phyloP scores from a whole-genome alignment of 2,329 filamentous ascomycete genomes.

The Lasiodiplodia gonubiensis region DNA sequence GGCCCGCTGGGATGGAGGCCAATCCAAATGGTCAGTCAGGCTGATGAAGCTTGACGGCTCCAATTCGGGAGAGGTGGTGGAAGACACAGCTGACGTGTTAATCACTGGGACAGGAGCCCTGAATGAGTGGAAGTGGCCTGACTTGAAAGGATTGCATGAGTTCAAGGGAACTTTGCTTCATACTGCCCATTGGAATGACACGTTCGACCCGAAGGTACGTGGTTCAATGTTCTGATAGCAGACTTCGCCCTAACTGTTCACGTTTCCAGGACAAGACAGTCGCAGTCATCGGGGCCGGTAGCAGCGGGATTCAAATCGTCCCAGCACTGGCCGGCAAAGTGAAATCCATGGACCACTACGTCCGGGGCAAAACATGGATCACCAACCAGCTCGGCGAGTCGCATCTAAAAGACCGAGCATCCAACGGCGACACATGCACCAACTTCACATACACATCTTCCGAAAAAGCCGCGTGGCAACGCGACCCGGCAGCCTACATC shows the following conservation, averaged over 20 bases:
- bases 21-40: no score
- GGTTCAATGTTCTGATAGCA: no score
- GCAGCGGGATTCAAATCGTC: background rate
- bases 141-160: background rate
- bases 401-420: no score
- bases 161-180: background rate
- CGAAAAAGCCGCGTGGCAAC: background rate
- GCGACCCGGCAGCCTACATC: background rate
- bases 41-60: no score
- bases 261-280: background rate
- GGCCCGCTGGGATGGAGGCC: background rate
- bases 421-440: no score
- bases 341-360: no score
- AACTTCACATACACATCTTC: background rate
- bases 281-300: background rate
- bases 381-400: no score
- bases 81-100: background rate
- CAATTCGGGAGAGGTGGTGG: background rate
- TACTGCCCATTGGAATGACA: background rate
- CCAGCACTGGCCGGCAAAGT: background rate
- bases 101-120: background rate
- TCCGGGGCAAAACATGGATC: no score
- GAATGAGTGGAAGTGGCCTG: background rate
- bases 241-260: no score
- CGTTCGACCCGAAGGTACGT: no score